Evolutionary conservation across 2,329 filamentous ascomycete species (phyloP).

Genomic region (Botryotinia calthae): DNA sequence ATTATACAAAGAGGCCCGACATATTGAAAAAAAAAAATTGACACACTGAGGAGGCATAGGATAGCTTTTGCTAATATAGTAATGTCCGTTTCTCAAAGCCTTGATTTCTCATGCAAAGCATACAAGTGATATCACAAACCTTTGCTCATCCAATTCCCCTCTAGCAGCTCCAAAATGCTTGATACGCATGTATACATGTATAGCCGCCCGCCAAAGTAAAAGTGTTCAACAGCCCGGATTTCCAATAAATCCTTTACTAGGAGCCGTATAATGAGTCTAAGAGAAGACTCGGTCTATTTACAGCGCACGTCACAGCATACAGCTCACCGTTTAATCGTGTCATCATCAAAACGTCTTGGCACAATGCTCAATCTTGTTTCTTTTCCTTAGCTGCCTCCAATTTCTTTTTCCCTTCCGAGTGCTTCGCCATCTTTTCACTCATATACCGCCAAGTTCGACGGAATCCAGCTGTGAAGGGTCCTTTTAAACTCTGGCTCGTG

Average conservation of each 20-base stretch:
- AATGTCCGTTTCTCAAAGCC: neutral
- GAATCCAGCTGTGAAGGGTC: conserved; percentile 74
- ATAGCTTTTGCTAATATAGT: conserved; percentile 1
- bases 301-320: conserved; percentile 12
- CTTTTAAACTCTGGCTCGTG: conserved; percentile 82
- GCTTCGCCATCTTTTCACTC: conserved; percentile 75
- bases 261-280: conserved; percentile 10
- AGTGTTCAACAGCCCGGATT: neutral
- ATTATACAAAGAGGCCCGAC: neutral
- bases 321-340: conserved; percentile 8
- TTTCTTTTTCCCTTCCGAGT: conserved; percentile 39
- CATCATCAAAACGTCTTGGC: neutral
- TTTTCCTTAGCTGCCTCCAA: conserved; percentile 20
- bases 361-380: conserved; percentile 5
- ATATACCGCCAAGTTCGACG: conserved; percentile 71
- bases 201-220: neutral
- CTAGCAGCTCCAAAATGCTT: conserved; percentile 10
- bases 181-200: neutral
- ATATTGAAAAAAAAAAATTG: neutral
- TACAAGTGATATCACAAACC: neutral
- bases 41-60: neutral
- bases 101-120: neutral
- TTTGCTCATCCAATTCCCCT: conserved; percentile 7
- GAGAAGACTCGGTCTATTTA: conserved; percentile 14
- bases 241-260: neutral